These are phyloP conservation scores for Rubia yunnanensis DNA, from an alignment of 257 asterid species.

Conservation along the genomic window DNA sequence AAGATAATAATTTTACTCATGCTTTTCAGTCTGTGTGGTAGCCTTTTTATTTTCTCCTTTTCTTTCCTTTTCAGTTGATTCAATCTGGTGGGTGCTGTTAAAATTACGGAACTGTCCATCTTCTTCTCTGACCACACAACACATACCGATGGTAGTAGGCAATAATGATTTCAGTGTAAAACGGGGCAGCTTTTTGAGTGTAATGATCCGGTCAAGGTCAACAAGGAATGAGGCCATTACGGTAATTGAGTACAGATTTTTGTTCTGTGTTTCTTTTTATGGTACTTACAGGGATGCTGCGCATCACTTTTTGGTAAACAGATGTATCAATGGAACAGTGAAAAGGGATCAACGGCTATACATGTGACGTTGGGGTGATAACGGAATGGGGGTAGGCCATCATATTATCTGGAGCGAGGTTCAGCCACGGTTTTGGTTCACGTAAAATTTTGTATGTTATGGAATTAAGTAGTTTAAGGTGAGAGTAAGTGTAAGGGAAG, in stretches of 20 bases:
- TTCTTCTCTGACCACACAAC: neutral
- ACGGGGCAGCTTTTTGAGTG: slow-evolving; percentile 12
- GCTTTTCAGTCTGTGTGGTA: neutral
- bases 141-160: neutral
- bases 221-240: neutral
- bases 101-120: slow-evolving; percentile 3
- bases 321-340: slow-evolving; percentile 35
- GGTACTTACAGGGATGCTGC: neutral
- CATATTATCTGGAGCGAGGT: neutral
- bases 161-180: neutral
- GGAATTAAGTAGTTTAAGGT: no score
- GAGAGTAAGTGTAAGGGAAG: no score
- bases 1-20: neutral
- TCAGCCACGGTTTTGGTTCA: neutral
- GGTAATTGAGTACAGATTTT: neutral
- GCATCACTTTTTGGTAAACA: slow-evolving; percentile 16
- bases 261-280: neutral
- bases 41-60: neutral
- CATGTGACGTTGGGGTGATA: slow-evolving; percentile 28
- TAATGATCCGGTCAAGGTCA: slow-evolving; percentile 5
- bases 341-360: slow-evolving; percentile 25
- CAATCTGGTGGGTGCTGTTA: neutral
- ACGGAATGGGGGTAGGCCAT: slow-evolving; percentile 3
- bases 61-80: neutral
- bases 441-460: no score